Evolutionary conservation across 495 filamentous ascomycete genomes (phyloP), one percentile per base, ranked within the genome.

Genomic region (Xylaria scruposa): DNA sequence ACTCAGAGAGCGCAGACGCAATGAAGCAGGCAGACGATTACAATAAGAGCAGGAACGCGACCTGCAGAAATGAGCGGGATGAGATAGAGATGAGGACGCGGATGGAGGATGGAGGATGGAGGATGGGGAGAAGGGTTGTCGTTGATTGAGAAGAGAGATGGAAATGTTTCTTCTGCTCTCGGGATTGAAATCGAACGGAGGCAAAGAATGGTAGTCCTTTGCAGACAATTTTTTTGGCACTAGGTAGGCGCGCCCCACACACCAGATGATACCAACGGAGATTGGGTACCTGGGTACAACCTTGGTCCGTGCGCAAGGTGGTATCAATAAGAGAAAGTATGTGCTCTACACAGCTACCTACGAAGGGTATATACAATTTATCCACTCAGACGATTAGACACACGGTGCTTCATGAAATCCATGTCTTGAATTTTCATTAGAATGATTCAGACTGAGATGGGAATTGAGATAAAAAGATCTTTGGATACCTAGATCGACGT

Each of bases 41-140:
- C 15, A 51, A 56, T 10, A 26, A 54, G 49, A 38, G 36, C 68
- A 75, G 74, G 72, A 59, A 40, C 61, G 73, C 75, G 60, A 71
- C 73, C 73, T 77, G 73, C 64, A 68, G 49, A 79, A 74, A 51
- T 44, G 71, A 75, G 73, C 73, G 78, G 69, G 72, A 73, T 73
- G 62, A 53, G 56, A 65, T 72, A 70, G 60, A 38, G 71, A 72
- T 67, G 64, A 51, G 65, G 66, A 62, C 33, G 40, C n/a, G 68
- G 36, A 38, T 38, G 36, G 36, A 7, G 36, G 36, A 8, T 8
- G 31, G 4, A n/a, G 60, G 36, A 58, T 71, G 69, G 26, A 40
- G 63, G 71, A 71, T 24, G 73, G 67, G 64, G 67, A 58, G 61
- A 75, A 19, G 73, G 51, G 70, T 61, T n/a, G 58, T 38, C 38